Evolutionary conservation across 805 yeast genomes (phyloP), one percentile per base, ranked within the genome.

Genomic region (Myxozyma vanderwaltii): DNA sequence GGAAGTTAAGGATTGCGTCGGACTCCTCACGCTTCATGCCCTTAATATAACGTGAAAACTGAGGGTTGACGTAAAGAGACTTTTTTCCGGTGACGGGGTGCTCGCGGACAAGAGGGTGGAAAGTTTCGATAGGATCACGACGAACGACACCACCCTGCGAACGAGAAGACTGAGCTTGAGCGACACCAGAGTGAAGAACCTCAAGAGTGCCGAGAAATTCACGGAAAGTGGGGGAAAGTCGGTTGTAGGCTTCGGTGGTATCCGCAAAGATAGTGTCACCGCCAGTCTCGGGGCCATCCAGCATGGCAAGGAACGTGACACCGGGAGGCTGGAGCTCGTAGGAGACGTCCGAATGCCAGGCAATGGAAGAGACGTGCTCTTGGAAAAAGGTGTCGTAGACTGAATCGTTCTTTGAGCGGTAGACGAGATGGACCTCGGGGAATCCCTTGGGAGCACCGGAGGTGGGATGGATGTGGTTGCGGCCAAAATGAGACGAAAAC

Each of bases 221-320:
- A 70, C 84, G 79, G 76, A 86, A 81, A 29, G 76, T 80, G 24
- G 88, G 87, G 0, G 91, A 86, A 54, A 88, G 77, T 67, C 91
- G 76, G 59, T 84, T 81, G 72, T 85, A 88, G 10, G 89, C 90
- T 70, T 86, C 90, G 38, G 78, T 77, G 27, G 84, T 78, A 69
- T 86, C 89, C n/a, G 88, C 81, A 69, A 86, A 88, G 49, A 86
- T 75, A n/a, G 89, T 88, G 71, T 88, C 94, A 62, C 94, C 94
- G 54, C 92, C 91, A 43, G 83, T 71, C 23, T 79, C 82, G 27
- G 84, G 84, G 36, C 79, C 77, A 59, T 86, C 87, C 49, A 86
- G 75, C 57, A 85, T 82, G 19, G 82, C 77, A 68, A 88, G 84
- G 62, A 85, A 80, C 0, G 95, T 87, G 57, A 81, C 76, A 15